Conservation (phyloP, 2,329 filamentous ascomycete species). For the Aschersonia sp. region DNA sequence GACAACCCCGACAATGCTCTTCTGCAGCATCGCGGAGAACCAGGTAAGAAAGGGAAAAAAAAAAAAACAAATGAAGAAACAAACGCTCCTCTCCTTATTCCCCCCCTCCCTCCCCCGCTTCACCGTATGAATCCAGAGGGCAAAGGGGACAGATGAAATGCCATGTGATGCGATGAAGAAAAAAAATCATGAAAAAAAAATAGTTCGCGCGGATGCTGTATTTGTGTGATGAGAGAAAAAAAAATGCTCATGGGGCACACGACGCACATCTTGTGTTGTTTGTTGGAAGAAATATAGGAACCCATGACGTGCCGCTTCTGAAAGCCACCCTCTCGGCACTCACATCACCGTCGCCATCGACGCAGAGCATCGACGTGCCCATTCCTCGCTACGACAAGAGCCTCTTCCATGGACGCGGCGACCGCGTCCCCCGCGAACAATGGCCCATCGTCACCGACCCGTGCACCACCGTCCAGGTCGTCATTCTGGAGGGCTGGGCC, state of each 20-base stretch:
- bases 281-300: conserved; percentile 16
- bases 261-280: too few relatives aligned
- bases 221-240: too few relatives aligned
- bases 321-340: conserved; percentile 45
- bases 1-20: conserved; percentile 58
- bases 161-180: background rate
- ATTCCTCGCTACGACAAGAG: conserved; percentile 78
- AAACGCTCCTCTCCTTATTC: background rate
- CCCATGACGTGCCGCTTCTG: conserved; percentile 62
- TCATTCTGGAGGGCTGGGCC: conserved; percentile 86
- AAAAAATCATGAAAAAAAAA: background rate
- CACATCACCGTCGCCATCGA: conserved; percentile 22
- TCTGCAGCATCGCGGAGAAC: conserved; percentile 70
- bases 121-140: background rate
- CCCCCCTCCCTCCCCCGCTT: too few relatives aligned
- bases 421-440: conserved; percentile 46
- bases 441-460: conserved; percentile 46
- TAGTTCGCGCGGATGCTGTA: too few relatives aligned
- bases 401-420: conserved; percentile 59
- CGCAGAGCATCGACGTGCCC: conserved; percentile 23
- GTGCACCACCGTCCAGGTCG: conserved; percentile 38
- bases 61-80: background rate
- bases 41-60: conserved; percentile 27
- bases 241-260: too few relatives aligned
- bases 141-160: background rate